These are phyloP conservation scores for Talaromyces piceae DNA, from an alignment of 2,329 filamentous ascomycete genomes.

Conservation along the genomic window DNA sequence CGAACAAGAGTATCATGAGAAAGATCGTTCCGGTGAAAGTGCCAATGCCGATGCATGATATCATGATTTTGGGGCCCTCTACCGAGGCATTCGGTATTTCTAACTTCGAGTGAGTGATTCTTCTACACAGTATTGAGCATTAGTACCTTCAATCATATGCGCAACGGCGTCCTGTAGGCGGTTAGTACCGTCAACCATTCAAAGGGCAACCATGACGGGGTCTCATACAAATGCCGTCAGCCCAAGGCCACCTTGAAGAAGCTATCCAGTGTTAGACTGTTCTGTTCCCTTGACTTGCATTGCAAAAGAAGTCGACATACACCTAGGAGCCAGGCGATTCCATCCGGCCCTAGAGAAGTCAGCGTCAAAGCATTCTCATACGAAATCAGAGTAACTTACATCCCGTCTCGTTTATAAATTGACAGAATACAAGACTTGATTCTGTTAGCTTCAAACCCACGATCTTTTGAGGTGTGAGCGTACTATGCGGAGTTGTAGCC, in stretches of 20 bases:
- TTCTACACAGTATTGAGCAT: neutral
- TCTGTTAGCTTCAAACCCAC: neutral
- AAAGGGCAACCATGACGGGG: neutral
- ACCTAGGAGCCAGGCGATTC: neutral
- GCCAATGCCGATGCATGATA: slow-evolving; percentile 56
- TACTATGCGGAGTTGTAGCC: neutral
- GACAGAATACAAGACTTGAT: neutral
- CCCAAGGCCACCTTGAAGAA: neutral
- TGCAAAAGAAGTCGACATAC: neutral
- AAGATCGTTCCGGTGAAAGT: slow-evolving; percentile 57
- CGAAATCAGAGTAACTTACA: neutral
- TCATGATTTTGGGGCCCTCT: slow-evolving; percentile 59
- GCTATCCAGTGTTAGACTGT: neutral
- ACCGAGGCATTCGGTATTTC: slow-evolving; percentile 39
- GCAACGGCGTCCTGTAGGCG: neutral
- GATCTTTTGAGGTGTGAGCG: neutral
- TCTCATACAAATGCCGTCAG: neutral
- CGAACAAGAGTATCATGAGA: slow-evolving; percentile 56
- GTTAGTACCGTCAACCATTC: neutral
- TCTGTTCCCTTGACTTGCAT: too few species aligned
- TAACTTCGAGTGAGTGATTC: slow-evolving; percentile 1
- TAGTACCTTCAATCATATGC: neutral
- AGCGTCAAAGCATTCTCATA: neutral
- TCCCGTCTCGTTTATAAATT: neutral
- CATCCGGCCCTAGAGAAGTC: neutral